A percentile compares a stretch with the other conserved stretches of the same genome.
Conservation (phyloP, 768 basidiomycete genomes). For the Boletus insuetus region DNA sequence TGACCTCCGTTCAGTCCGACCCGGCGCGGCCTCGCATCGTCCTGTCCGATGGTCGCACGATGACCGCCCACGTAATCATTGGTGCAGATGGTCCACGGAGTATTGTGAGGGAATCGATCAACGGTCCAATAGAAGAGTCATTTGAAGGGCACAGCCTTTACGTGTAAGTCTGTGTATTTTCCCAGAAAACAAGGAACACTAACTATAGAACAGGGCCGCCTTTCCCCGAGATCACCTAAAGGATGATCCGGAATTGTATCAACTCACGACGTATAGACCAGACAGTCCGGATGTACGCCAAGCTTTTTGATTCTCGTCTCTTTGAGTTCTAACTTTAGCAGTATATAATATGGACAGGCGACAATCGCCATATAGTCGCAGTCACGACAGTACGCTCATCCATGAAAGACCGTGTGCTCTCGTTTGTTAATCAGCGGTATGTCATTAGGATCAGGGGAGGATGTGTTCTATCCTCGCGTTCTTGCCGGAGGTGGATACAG, state of each 20-base stretch:
- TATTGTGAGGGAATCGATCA: slow-evolving; percentile 36
- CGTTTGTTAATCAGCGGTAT: not conserved
- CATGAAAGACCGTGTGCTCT: not conserved
- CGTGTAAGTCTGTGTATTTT: slow-evolving; percentile 35
- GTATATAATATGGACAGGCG: slow-evolving; percentile 29
- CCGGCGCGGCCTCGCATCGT: slow-evolving; percentile 29
- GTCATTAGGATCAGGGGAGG: slow-evolving; percentile 34
- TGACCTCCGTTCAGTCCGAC: slow-evolving; percentile 33
- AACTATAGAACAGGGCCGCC: slow-evolving; percentile 33
- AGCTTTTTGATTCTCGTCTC: not conserved
- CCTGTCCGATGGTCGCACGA: slow-evolving; percentile 42
- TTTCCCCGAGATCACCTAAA: slow-evolving; percentile 42
- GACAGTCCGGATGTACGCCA: slow-evolving; percentile 23
- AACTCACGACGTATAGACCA: slow-evolving; percentile 24
- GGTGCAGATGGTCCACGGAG: slow-evolving; percentile 63
- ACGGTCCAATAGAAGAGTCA: slow-evolving; percentile 29
- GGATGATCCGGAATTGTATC: slow-evolving; percentile 43
- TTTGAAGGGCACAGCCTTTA: slow-evolving; percentile 41
- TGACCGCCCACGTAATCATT: slow-evolving; percentile 54
- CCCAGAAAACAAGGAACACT: not conserved
- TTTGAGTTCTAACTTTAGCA: slow-evolving; percentile 2
- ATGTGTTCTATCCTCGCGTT: slow-evolving; percentile 39
- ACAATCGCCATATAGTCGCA: slow-evolving; percentile 21
- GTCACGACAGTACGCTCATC: slow-evolving; percentile 24
- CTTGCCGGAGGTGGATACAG: slow-evolving; percentile 38